Evolutionary conservation across 176 grass and related monocot genomes (phyloP), one percentile per base, ranked within the genome.

Genomic region (Aegilops sharonensis): DNA sequence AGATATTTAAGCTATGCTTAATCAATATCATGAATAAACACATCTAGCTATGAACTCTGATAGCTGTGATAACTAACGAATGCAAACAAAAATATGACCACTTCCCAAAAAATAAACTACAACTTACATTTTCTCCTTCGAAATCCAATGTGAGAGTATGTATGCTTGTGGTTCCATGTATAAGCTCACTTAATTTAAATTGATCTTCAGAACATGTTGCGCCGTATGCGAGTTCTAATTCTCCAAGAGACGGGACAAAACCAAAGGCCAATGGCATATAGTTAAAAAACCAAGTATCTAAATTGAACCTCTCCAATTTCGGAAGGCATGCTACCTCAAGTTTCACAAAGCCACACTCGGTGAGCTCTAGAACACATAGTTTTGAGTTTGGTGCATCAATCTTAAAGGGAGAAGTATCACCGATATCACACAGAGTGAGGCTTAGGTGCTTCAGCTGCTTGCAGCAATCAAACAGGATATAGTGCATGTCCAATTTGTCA

Each of bases 381-480:
- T 73, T 47, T 45, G 39, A 45, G 71, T 47, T 73, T 27, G 39
- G 71, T 73, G 71, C 39, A 73, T 73, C 71, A 13, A 73, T 73
- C 23, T 25, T 45, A 45, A 27, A 15, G 21, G 8, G 2, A 73
- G 39, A 73, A 0, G 5, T 3, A 15, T 1, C 39, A 15, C 71
- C n/a, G 2, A n/a, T 73, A 73, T 73, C 71, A 73, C 71, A 45
- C 1, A 9, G n/a, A 27, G 1, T 25, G n/a, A 73, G 71, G 39
- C 21, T 73, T 73, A 73, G 11, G 25, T 73, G 71, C n/a, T 23
- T 73, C 71, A 73, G 39, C 27, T 73, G 71, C 71, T 47, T 45
- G 71, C 71, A 73, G 39, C 71, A 45, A 12, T 73, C 39, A 47
- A 73, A 47, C n/a, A 73, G 1, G 6, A 73, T 11, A 40, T 47